Conservation (phyloP, 441 rosid genomes). For the Eruca vesicaria region DNA sequence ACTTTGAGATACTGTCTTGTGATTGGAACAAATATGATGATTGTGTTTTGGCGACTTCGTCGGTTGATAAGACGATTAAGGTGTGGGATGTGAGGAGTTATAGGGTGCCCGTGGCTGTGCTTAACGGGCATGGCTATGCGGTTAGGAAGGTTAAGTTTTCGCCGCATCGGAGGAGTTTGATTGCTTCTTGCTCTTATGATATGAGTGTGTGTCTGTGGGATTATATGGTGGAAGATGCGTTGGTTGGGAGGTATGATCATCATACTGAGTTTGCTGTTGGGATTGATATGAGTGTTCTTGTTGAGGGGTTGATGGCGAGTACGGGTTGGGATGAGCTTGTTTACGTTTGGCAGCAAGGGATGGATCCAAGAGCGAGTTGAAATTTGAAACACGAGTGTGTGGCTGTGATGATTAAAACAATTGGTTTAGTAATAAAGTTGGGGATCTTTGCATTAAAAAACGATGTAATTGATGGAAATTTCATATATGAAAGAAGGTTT, state of each 20-base stretch:
- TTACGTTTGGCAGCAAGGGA: slow-evolving; percentile 91
- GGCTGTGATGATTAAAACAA: neutral
- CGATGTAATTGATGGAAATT: neutral
- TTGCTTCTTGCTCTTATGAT: slow-evolving; percentile 82
- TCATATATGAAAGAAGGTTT: neutral
- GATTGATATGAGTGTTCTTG: slow-evolving; percentile 90
- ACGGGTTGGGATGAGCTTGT: slow-evolving; percentile 96
- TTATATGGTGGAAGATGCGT: slow-evolving; percentile 82
- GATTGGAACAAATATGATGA: slow-evolving; percentile 98
- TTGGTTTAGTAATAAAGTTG: slow-evolving; percentile 13
- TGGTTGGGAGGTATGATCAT: slow-evolving; percentile 79
- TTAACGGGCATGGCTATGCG: slow-evolving; percentile 82
- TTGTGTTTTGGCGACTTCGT: slow-evolving; percentile 68
- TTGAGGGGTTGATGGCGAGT: slow-evolving; percentile 82
- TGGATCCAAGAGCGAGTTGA: slow-evolving; percentile 81
- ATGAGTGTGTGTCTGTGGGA: slow-evolving; percentile 92
- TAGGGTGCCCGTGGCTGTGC: slow-evolving; percentile 62
- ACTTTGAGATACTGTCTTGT: slow-evolving; percentile 65
- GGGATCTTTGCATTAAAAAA: slow-evolving; percentile 10
- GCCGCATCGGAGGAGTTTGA: slow-evolving; percentile 68
- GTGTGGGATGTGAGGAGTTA: slow-evolving; percentile 87
- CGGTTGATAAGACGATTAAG: slow-evolving; percentile 73
- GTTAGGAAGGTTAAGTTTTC: slow-evolving; percentile 86
- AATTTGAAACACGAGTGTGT: neutral
- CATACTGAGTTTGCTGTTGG: slow-evolving; percentile 87